Percentiles rank a stretch among this genome's conserved stretches.
Conservation (phyloP, 345 rosid genomes). For the Heritiera fomes region DNA sequence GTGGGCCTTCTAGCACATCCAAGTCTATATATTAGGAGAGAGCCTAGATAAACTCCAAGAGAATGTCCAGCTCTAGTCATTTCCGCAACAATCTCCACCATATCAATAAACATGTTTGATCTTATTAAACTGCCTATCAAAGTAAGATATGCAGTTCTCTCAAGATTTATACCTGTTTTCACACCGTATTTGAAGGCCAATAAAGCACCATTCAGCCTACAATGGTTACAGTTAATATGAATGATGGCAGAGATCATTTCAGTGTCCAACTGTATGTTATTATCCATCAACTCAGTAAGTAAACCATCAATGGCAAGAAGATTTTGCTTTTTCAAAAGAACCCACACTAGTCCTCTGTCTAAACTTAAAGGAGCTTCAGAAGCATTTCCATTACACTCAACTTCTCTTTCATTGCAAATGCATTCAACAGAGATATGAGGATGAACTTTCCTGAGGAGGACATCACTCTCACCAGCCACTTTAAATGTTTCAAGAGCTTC, state of each 20-base stretch:
- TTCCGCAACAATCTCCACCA: slow-evolving; percentile 49
- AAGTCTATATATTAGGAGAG: slow-evolving; percentile 61
- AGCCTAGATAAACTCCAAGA: slow-evolving; percentile 57
- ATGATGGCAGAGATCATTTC: slow-evolving; percentile 51
- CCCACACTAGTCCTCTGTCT: slow-evolving; percentile 46
- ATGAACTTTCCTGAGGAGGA: slow-evolving; percentile 63
- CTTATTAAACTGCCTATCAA: slow-evolving; percentile 58
- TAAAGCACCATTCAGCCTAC: slow-evolving; percentile 57
- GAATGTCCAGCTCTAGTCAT: slow-evolving; percentile 59
- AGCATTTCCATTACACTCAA: slow-evolving; percentile 20
- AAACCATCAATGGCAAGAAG: slow-evolving; percentile 57
- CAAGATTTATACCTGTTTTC: slow-evolving; percentile 48
- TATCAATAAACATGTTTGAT: slow-evolving; percentile 39
- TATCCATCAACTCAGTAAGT: slow-evolving; percentile 44
- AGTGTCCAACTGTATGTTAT: slow-evolving; percentile 42
- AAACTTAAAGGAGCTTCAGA: slow-evolving; percentile 30
- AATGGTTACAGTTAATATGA: slow-evolving; percentile 39
- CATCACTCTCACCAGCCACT: slow-evolving; percentile 50
- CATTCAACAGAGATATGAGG: slow-evolving; percentile 56
- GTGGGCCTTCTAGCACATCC: slow-evolving; percentile 77
- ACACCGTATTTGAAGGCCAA: slow-evolving; percentile 63
- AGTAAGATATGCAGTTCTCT: slow-evolving; percentile 57
- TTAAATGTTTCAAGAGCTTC: slow-evolving; percentile 54
- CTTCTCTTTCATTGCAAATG: slow-evolving; percentile 18
- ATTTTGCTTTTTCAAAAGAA: slow-evolving; percentile 67